Percentiles rank a stretch among this genome's conserved stretches.
phyloP scores from a whole-genome alignment of 768 basidiomycete species.

The Tephrocybe sp. region DNA sequence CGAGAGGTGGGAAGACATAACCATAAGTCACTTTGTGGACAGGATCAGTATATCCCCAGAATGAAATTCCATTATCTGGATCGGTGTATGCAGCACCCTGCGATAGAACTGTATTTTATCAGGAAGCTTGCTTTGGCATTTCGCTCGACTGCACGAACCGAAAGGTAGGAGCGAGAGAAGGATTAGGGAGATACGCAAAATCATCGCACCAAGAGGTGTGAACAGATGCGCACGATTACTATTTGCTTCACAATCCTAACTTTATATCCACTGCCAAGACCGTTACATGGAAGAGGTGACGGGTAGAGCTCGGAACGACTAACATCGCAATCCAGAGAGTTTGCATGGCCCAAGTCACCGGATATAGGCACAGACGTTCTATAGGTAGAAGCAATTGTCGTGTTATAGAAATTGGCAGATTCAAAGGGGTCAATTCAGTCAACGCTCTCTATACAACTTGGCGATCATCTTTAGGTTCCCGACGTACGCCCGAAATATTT shows the following conservation, averaged over 20 bases:
- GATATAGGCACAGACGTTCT: neutral
- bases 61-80: slow-evolving; percentile 55
- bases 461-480: neutral
- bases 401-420: neutral
- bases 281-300: too few species aligned
- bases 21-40: slow-evolving; percentile 46
- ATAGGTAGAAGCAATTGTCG: too few species aligned
- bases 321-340: neutral
- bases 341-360: neutral
- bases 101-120: slow-evolving; percentile 32
- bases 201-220: slow-evolving; percentile 9
- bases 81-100: slow-evolving; percentile 47
- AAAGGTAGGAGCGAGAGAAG: slow-evolving; percentile 29
- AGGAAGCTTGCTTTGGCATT: neutral
- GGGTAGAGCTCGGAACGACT: slow-evolving; percentile 10
- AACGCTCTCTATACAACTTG: slow-evolving; percentile 6
- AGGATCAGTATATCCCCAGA: slow-evolving; percentile 43
- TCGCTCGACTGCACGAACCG: slow-evolving; percentile 20
- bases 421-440: neutral
- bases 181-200: slow-evolving; percentile 20
- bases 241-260: neutral
- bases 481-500: slow-evolving; percentile 13
- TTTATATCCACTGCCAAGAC: neutral
- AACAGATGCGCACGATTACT: neutral
- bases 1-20: slow-evolving; percentile 51